Base-by-base conservation (phyloP, 352 stramenopile genomes). In the Phytophthora sp. region DNA sequence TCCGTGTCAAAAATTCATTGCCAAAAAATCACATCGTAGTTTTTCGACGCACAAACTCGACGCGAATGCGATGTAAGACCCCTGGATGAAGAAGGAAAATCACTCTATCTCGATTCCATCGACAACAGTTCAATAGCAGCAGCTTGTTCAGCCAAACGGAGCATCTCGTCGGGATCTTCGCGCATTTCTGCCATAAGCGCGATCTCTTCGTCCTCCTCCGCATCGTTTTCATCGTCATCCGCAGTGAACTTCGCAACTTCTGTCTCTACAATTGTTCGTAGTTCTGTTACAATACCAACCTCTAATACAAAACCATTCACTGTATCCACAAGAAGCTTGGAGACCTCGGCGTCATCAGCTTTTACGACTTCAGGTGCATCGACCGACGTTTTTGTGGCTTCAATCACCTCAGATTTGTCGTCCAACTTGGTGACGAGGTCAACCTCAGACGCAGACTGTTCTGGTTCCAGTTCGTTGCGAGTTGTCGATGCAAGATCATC, bases 101-200 rank as follows among this genome's bases (percentile, higher is more conserved):
- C n/a, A n/a, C n/a, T n/a, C 18, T 63, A 71, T 58, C 46, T 59
- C 8, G 51, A 39, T 13, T 69, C 60, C 11, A 57, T 39, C 7
- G 7, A 35, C 18, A 26, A 55, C 24, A 80, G 36, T 23, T 57
- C 50, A 12, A 65, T 66, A 38, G 59, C 55, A 46, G 73, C 69
- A 65, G 63, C 66, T 54, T 62, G 55, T 44, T 81, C 73, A 15
- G 73, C 73, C 59, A 74, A 55, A 7, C 59, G 70, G 38, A 81
- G 65, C 12, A 71, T 27, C 23, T 71, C 56, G 0, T 68, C 63
- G 0, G 59, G 66, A 42, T 81, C 39, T 54, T 71, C 66, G 9
- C 73, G 51, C 9, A n/a, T n/a, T n/a, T 76, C 66, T 47, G 71
- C 62, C 70, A 77, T 79, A 42, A 74, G 77, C 8, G 70, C 42